phyloP scores from a whole-genome alignment of 331 rosid genomes.

The Phaseolus coccineus region DNA sequence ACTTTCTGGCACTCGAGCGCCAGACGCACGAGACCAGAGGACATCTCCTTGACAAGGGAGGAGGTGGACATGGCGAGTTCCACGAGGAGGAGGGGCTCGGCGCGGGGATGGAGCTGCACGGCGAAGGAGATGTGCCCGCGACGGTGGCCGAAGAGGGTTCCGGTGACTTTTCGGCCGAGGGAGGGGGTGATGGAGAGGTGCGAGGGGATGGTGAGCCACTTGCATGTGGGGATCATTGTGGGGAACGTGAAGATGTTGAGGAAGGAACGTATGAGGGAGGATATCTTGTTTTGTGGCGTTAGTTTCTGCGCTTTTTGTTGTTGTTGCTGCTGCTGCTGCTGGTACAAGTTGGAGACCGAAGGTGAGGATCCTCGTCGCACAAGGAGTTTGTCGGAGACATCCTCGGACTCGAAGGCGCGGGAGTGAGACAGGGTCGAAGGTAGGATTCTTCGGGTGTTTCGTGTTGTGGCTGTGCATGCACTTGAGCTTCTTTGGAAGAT shows the following conservation, averaged over 20 bases:
- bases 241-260: conserved; percentile 74
- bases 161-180: conserved; percentile 71
- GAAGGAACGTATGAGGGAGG: conserved; percentile 69
- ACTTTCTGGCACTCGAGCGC: conserved; percentile 73
- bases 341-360: conserved; percentile 34
- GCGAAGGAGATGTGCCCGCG: conserved; percentile 85
- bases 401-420: conserved; percentile 42
- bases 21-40: conserved; percentile 89
- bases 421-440: conserved; percentile 47
- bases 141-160: conserved; percentile 91
- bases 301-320: conserved; percentile 39
- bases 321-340: background rate
- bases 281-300: conserved; percentile 43
- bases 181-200: conserved; percentile 62
- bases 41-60: conserved; percentile 88
- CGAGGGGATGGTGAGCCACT: conserved; percentile 73
- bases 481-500: conserved; percentile 64
- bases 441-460: conserved; percentile 54
- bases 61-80: conserved; percentile 84
- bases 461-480: conserved; percentile 45
- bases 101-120: conserved; percentile 75
- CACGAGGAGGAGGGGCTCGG: conserved; percentile 73
- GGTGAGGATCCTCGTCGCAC: conserved; percentile 52
- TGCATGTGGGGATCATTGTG: conserved; percentile 65
- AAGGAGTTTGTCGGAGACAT: conserved; percentile 59